Evolutionary conservation across 1,139 yeast genomes (phyloP).

Genomic region (Geotrichum siamense): DNA sequence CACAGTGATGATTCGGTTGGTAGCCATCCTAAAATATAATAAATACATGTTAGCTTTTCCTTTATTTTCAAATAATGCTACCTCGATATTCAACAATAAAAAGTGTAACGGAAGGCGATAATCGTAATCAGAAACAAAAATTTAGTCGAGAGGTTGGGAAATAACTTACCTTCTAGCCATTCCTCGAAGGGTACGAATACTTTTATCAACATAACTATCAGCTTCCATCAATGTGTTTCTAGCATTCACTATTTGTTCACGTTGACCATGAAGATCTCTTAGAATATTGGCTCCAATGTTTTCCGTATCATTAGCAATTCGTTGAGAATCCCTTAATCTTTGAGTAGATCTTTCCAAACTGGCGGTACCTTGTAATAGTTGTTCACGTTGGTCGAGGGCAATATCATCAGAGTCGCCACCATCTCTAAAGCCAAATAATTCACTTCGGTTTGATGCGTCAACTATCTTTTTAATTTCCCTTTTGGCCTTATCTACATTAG

Average conservation of each 20-base stretch:
- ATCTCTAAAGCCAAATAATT: slow-evolving; percentile 56
- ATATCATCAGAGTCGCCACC: slow-evolving; percentile 38
- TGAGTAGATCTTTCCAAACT: slow-evolving; percentile 78
- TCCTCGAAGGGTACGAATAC: slow-evolving; percentile 75
- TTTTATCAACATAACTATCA: slow-evolving; percentile 85
- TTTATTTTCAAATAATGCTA: too few species aligned
- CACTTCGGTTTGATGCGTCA: slow-evolving; percentile 56
- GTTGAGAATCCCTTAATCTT: slow-evolving; percentile 76
- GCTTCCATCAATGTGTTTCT: slow-evolving; percentile 83
- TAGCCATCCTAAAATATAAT: slow-evolving; percentile 62
- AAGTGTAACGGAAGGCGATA: too few species aligned
- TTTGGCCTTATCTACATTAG: slow-evolving; percentile 54
- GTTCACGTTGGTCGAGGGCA: slow-evolving; percentile 70
- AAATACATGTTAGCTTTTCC: not conserved
- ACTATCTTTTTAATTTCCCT: slow-evolving; percentile 37
- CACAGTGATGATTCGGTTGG: slow-evolving; percentile 85
- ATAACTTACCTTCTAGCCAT: slow-evolving; percentile 60
- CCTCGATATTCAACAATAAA: too few species aligned
- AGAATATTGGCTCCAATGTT: slow-evolving; percentile 84
- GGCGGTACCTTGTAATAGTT: slow-evolving; percentile 69
- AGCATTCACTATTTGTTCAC: slow-evolving; percentile 84
- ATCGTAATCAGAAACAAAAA: too few species aligned
- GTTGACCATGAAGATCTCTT: slow-evolving; percentile 81
- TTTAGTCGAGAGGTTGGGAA: too few species aligned
- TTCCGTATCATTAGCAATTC: slow-evolving; percentile 91